Base-by-base conservation (phyloP, 2,329 filamentous ascomycete genomes). In the Diaporthe destruens region DNA sequence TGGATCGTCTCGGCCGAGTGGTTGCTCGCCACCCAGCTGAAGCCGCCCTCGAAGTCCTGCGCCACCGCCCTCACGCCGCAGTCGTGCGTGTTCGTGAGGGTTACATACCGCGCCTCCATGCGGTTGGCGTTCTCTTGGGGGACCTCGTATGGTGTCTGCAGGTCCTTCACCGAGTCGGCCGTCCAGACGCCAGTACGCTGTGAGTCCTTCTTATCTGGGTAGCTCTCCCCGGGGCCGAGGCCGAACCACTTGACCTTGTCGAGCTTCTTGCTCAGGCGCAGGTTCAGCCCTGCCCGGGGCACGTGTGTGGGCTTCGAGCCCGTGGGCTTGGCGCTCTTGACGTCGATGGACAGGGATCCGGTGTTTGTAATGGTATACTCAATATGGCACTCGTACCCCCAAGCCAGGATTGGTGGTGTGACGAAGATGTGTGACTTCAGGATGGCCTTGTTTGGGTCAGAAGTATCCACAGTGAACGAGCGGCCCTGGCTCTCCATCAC, bases 81-180 rank as follows among this genome's bases (percentile, higher is more conserved):
- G 9, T 76, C 78, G 32, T 79, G 78, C 18, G 73, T 74, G 69
- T 78, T 77, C 9, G 72, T 67, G 29, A 80, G 72, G 3, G 71
- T 77, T 8, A 92, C 80, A 87, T 89, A 93, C 8, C 88, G 83
- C 0, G 87, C 88, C 44, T 89, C 89, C 70, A 88, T 88, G 18
- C 89, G 84, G 78, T 93, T 93, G 0, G 90, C 89, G 68, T 87
- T 89, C 76, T 93, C 91, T 78, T 94, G 91, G 0, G 91, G 91
- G 29, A 90, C 89, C 23, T 93, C 91, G 76, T 92, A 93, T 0
- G 84, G 82, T 0, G 86, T 85, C 77, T 88, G 87, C 34, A 93
- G 83, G 0, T 86, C 84, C 0, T 84, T 82, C 1, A 90, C 81
- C 0, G 78, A 80, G 0, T 77, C 77, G 1, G 77, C 78, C 0